A percentile compares a stretch with the other conserved stretches of the same genome.
phyloP scores from a whole-genome alignment of 768 basidiomycete genomes.

The Crassisporium funariophilum region DNA sequence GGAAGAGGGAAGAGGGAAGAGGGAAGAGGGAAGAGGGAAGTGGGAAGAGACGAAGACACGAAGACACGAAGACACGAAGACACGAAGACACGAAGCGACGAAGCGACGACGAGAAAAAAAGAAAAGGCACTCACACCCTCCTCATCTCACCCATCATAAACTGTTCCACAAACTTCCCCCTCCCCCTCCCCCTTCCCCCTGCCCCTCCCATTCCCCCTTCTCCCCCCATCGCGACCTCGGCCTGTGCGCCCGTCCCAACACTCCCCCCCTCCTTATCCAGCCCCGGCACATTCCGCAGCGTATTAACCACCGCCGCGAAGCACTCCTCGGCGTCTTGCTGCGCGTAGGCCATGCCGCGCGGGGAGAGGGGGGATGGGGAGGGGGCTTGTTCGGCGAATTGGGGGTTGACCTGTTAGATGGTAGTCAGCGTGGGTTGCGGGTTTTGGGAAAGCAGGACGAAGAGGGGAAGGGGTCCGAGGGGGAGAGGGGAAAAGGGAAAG shows the following conservation, averaged over 20 bases:
- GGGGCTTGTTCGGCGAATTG: constrained; percentile 82
- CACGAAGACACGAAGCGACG: no score
- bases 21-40: no score
- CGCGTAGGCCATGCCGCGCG: neutral
- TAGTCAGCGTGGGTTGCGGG: no score
- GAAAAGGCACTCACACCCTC: constrained; percentile 50
- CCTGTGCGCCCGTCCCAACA: constrained; percentile 26
- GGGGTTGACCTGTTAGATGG: constrained; percentile 73
- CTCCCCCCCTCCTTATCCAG: constrained; percentile 35
- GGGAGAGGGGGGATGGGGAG: neutral
- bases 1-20: no score
- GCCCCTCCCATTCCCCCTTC: constrained; percentile 32
- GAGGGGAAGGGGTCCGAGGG: no score
- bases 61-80: no score
- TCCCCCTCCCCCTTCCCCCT: constrained; percentile 27
- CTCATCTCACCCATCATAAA: constrained; percentile 79
- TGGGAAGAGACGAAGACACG: no score
- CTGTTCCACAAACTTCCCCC: constrained; percentile 73
- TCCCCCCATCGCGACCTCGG: constrained; percentile 13
- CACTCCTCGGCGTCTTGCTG: constrained; percentile 94
- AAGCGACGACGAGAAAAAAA: neutral
- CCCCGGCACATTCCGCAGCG: constrained; percentile 71
- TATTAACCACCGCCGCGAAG: constrained; percentile 72
- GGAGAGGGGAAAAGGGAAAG: no score
- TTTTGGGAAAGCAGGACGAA: no score